Evolutionary conservation across 768 basidiomycete species (phyloP), one percentile per base, ranked within the genome.

Genomic region (Tulasnella sp.): DNA sequence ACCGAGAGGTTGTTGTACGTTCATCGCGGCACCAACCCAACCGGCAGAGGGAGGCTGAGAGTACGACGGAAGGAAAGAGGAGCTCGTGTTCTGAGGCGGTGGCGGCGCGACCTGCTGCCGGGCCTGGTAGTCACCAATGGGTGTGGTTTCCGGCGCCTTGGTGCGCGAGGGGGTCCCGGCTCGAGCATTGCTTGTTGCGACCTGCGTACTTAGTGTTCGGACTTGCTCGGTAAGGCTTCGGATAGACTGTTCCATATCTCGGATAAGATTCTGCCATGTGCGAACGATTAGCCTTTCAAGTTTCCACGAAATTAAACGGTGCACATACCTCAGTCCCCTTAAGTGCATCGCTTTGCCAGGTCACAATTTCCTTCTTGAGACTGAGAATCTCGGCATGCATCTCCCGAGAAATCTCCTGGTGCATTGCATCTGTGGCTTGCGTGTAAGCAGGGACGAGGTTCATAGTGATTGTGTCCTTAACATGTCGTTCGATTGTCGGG

Each of bases 201-300:
- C 71, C 74, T 91, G 93, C 85, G 92, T 86, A 82, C 87, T 90
- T 80, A 94, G 85, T 86, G 91, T 93, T 84, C 94, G 95, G 83
- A 96, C 90, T 84, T 96, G 94, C 74, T 96, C 94, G 40, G 92
- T 89, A 78, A 96, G 86, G 34, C 89, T 82, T 76, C 93, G 88
- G 77, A 96, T 91, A 8, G 90, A 91, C 82, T 91, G 92, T 85
- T 95, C 94, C 79, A 96, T 88, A 58, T 95, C 94, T 80, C 93
- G 89, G 79, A 96, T 93, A 36, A 92, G 86, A 39, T 90, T 87
- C 94, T 95, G 80, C 19, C 82, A 68, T 68, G 42, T 21, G 68
- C 19, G 82, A 77, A 38, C 81, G 31, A 71, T 42, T 76, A 75
- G 34, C 62, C 79, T 31, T 42, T 74, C 71, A 24, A 21, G 44